These are phyloP conservation scores for Millerozyma miso DNA, from an alignment of 805 yeast genomes.

Conservation along the genomic window DNA sequence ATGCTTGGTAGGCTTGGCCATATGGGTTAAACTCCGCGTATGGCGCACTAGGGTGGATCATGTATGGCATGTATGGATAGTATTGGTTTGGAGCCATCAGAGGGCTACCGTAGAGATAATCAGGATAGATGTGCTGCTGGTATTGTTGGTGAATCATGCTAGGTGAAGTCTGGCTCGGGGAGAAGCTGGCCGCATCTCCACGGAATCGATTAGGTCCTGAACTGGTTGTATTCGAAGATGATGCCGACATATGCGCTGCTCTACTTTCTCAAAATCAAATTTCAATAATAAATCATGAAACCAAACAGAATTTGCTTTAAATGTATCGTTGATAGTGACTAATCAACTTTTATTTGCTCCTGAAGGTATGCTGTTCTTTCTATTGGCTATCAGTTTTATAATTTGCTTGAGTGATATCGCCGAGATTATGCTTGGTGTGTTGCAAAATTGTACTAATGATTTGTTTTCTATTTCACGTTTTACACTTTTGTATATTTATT, in stretches of 20 bases:
- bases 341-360: background rate
- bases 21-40: conserved; percentile 2
- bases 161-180: conserved; percentile 23
- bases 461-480: too few species aligned
- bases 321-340: background rate
- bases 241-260: conserved; percentile 13
- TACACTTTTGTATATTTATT: too few species aligned
- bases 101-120: conserved; percentile 11
- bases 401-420: background rate
- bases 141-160: conserved; percentile 8
- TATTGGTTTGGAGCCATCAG: conserved; percentile 10
- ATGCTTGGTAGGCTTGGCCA: conserved; percentile 1
- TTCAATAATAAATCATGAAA: conserved; percentile 4
- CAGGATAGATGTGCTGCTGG: conserved; percentile 13
- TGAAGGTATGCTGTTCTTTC: background rate
- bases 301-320: background rate
- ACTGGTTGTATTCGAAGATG: conserved; percentile 22
- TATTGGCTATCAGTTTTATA: background rate
- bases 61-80: conserved; percentile 10
- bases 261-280: background rate
- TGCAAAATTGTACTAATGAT: background rate
- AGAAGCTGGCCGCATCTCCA: conserved; percentile 35
- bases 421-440: background rate
- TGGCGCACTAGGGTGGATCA: conserved; percentile 6
- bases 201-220: conserved; percentile 35